These are phyloP conservation scores for Leishmania braziliensis DNA, from an alignment of 208 protist genomes.

Conservation along the genomic window DNA sequence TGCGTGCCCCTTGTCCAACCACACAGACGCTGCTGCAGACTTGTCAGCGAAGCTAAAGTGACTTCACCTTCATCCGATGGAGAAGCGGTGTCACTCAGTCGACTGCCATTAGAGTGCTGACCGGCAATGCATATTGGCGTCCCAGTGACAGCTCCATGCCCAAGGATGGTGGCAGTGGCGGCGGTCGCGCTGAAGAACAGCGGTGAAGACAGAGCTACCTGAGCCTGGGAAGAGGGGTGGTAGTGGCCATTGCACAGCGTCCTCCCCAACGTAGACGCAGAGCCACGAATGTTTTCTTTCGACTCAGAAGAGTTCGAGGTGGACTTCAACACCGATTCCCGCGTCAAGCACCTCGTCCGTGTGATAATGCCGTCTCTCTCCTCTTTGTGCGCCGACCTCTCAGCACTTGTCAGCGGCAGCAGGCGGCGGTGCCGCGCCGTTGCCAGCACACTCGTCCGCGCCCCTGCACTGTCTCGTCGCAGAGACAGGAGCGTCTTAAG, in stretches of 20 bases:
- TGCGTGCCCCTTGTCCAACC: background rate
- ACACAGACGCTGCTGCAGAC: slow-evolving; percentile 17
- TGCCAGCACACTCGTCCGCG: slow-evolving; percentile 9
- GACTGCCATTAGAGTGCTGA: background rate
- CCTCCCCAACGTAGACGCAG: background rate
- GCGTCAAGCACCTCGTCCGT: background rate
- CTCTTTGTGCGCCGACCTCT: background rate
- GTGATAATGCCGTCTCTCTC: background rate
- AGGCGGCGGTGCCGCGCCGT: slow-evolving; percentile 12
- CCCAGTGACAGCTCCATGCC: background rate
- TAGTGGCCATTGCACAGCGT: background rate
- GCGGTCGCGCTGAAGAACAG: background rate
- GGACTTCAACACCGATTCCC: background rate
- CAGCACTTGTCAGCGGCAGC: background rate
- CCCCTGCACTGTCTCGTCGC: slow-evolving; percentile 10
- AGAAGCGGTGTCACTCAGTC: background rate
- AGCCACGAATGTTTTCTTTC: no score
- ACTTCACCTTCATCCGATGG: background rate
- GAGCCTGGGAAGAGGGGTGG: background rate
- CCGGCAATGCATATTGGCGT: background rate
- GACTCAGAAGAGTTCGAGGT: background rate
- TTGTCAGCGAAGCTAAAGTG: slow-evolving; percentile 5
- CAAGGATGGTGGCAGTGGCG: background rate
- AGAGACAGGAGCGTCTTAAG: background rate
- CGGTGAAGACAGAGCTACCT: background rate